These are phyloP conservation scores for Cercospora beticola DNA, from an alignment of 2,329 filamentous ascomycete genomes.

Conservation along the genomic window DNA sequence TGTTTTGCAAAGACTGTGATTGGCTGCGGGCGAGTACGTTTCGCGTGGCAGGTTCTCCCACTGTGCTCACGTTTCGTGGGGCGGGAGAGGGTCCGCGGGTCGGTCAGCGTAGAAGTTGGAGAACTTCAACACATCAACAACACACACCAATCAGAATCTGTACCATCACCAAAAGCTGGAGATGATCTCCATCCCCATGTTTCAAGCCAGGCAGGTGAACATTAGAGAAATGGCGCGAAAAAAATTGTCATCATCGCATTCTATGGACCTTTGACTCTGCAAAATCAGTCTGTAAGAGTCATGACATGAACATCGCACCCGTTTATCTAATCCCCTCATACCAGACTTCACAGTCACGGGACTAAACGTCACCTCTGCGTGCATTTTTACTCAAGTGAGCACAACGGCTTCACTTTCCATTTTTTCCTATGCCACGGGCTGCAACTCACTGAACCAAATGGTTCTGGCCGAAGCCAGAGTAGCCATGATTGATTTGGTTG, in stretches of 20 bases:
- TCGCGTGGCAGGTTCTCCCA: background rate
- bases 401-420: too few relatives aligned
- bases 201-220: background rate
- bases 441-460: background rate
- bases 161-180: background rate
- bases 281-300: background rate
- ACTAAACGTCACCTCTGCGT: too few relatives aligned
- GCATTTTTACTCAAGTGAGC: too few relatives aligned
- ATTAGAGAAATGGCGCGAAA: background rate
- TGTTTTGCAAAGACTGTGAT: background rate
- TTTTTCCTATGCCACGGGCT: too few relatives aligned
- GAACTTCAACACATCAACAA: background rate
- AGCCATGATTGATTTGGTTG: constrained; percentile 23
- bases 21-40: background rate
- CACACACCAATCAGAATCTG: background rate
- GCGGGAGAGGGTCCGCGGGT: background rate
- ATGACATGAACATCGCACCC: background rate
- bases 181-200: background rate
- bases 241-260: background rate
- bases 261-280: background rate
- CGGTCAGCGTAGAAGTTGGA: background rate
- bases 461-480: constrained; percentile 5
- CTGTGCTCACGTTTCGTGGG: background rate
- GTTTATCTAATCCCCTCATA: background rate
- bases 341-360: background rate